Percentiles rank a stretch among this genome's conserved stretches.
phyloP scores from a whole-genome alignment of 73 alveolate genomes.

The Symbiodinium natans region DNA sequence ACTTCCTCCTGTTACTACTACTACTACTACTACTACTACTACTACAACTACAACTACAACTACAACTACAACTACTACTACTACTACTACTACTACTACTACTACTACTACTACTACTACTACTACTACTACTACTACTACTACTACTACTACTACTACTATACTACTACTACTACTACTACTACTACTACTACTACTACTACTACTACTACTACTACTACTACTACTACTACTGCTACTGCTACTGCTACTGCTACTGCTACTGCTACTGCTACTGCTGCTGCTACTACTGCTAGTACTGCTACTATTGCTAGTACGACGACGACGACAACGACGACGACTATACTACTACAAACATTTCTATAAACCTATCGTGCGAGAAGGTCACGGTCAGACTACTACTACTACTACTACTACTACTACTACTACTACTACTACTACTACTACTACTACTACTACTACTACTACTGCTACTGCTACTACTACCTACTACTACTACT shows the following conservation, averaged over 20 bases:
- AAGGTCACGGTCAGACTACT: background rate
- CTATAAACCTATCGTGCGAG: background rate
- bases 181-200: background rate
- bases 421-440: background rate
- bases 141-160: background rate
- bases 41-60: too few species aligned
- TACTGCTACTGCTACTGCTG: background rate
- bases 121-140: background rate
- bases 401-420: background rate
- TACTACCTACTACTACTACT: too few species aligned
- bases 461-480: background rate
- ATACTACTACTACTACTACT: too few species aligned
- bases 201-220: background rate
- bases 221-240: background rate
- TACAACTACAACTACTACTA: too few species aligned
- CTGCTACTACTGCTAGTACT: background rate
- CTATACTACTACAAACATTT: too few species aligned
- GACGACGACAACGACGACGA: too few species aligned
- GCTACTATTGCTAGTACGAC: too few species aligned
- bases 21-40: too few species aligned
- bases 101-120: background rate
- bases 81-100: too few species aligned
- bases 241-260: background rate
- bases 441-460: background rate
- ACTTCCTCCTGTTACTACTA: too few species aligned